Evolutionary conservation across 257 asterid genomes (phyloP).

Genomic region (Solanum dulcamara): DNA sequence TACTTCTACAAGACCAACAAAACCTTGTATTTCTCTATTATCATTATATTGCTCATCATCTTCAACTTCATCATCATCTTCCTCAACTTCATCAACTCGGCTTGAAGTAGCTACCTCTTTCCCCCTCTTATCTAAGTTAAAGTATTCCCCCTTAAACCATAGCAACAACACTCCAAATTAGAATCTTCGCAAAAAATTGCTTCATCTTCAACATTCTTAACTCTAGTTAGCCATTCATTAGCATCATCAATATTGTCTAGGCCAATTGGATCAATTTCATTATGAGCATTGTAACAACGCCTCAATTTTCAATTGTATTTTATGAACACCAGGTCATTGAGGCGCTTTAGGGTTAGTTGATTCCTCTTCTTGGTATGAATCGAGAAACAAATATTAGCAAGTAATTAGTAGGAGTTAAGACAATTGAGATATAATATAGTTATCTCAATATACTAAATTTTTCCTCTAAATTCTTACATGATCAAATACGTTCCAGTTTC

Average conservation of each 20-base stretch:
- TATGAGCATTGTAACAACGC: neutral
- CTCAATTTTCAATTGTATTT: neutral
- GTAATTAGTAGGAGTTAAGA: neutral
- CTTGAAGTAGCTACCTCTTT: neutral
- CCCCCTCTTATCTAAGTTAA: neutral
- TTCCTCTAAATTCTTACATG: neutral
- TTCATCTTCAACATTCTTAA: neutral
- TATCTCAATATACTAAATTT: neutral
- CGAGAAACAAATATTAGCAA: neutral
- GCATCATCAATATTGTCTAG: neutral
- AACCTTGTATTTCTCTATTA: neutral
- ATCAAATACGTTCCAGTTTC: neutral
- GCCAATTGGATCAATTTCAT: neutral
- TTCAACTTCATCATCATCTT: neutral
- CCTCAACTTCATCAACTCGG: neutral
- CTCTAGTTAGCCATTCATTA: neutral
- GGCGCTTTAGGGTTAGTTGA: neutral
- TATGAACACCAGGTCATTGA: neutral
- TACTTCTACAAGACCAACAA: neutral
- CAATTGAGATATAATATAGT: neutral
- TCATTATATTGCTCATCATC: neutral
- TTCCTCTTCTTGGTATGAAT: neutral
- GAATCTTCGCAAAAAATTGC: neutral
- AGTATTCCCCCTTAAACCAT: neutral
- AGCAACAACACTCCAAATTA: neutral